A percentile compares a stretch with the other conserved stretches of the same genome.
Evolutionary conservation across 257 asterid genomes (phyloP).

Genomic region (Solanum chmielewskii): DNA sequence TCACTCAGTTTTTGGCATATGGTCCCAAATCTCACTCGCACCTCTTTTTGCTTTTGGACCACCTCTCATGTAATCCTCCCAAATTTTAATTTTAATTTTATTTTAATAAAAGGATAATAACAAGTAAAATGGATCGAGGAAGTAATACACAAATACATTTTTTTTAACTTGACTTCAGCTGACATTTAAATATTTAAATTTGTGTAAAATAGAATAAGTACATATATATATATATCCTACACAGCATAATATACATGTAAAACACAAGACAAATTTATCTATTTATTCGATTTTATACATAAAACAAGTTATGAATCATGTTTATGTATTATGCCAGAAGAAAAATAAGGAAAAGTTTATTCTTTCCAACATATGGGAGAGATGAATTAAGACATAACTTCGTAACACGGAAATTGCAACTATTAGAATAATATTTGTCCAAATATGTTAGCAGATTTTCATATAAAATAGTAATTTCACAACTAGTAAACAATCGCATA

Average conservation of each 20-base stretch:
- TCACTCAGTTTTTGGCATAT: neutral
- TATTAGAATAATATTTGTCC: neutral
- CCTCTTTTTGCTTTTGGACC: neutral
- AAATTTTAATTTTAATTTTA: neutral
- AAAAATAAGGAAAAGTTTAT: neutral
- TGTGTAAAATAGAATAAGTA: too few relatives aligned
- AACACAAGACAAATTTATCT: accelerated
- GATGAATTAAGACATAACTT: neutral
- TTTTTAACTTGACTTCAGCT: too few relatives aligned
- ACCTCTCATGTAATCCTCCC: neutral
- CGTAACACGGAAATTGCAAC: neutral
- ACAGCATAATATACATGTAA: too few relatives aligned
- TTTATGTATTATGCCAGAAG: too few relatives aligned
- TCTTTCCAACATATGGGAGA: neutral
- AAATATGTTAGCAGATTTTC: neutral
- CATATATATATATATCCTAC: accelerated
- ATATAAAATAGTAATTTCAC: neutral
- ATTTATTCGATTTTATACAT: too few relatives aligned
- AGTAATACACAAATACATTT: too few relatives aligned
- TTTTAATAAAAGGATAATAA: too few relatives aligned
- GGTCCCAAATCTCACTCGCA: neutral
- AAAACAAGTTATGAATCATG: too few relatives aligned
- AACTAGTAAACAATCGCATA: neutral
- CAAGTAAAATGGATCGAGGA: too few relatives aligned
- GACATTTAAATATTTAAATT: too few relatives aligned